Evolutionary conservation across 2,329 filamentous ascomycete species (phyloP), one percentile per base, ranked within the genome.

Genomic region (Venturia aucupariae): DNA sequence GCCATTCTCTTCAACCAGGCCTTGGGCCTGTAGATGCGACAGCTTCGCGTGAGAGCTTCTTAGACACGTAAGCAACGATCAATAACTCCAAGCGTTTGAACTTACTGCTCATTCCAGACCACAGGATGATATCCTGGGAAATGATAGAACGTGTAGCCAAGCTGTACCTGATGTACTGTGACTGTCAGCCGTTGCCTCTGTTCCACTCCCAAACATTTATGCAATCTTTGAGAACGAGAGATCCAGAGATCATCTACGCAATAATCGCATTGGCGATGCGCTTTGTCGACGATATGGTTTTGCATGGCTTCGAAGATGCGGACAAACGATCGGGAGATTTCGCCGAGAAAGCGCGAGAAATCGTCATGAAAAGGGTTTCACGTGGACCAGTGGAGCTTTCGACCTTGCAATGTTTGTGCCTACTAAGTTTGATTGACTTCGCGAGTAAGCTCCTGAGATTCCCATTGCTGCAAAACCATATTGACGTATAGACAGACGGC

Each of bases 141-240:
- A 30, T 8, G 10, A 60, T 59, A 11, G 41, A 63, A 10, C 69
- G 70, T 5, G 70, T 78, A 17, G 77, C 76, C 15, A 72, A 78
- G 57, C 68, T 76, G 1, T 83, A 82, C 67, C 67, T 81, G 3
- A 68, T 73, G 4, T 82, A 79, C 67, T 80, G 79, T 64, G 78
- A 82, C 62, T 78, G 76, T 30, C 81, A 83, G 61, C 80, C 80
- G 6, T 71, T 83, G 27, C 76, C 77, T 19, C 70, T 83, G 0
- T 83, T 83, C 61, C 71, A 76, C 22, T 68, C 73, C 13, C 71
- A 73, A 4, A 72, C 67, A 1, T 80, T 82, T 66, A 64, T 81
- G 10, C 66, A 70, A 6, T 77, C 72, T 44, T 68, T 82, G 7
- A 67, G 71, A 17, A 67, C 71, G 27, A 74, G 80, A 11, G 71